Conservation (phyloP, 768 basidiomycete genomes). For the Lentinula edodes region DNA sequence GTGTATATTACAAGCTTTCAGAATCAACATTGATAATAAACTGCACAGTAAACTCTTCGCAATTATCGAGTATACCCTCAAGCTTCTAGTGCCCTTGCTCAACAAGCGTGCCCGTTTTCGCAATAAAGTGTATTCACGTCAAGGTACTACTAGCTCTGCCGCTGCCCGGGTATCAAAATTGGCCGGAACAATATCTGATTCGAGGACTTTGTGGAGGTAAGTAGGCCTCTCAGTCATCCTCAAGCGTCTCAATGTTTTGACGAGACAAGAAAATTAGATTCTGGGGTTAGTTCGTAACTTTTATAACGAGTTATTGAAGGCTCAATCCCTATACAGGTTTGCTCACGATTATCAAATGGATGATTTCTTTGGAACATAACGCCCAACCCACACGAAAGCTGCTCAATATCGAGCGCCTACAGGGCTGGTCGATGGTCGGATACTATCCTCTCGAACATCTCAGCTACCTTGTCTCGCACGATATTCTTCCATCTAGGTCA, state of each 20-base stretch:
- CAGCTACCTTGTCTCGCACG: slow-evolving; percentile 57
- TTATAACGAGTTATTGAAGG: background rate
- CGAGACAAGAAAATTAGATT: slow-evolving; percentile 28
- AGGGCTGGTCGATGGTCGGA: slow-evolving; percentile 73
- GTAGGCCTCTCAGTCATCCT: background rate
- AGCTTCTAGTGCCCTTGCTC: slow-evolving; percentile 63
- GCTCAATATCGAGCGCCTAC: slow-evolving; percentile 73
- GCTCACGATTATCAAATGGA: slow-evolving; percentile 77
- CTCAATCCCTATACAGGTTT: slow-evolving; percentile 39
- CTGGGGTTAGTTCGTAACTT: slow-evolving; percentile 56
- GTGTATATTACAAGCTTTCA: slow-evolving; percentile 9
- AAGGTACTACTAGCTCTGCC: slow-evolving; percentile 44
- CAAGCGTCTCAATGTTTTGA: background rate
- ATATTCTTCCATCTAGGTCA: slow-evolving; percentile 53
- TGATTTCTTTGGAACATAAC: slow-evolving; percentile 66
- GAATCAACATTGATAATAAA: background rate
- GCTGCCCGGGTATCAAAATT: slow-evolving; percentile 52
- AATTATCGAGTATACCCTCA: slow-evolving; percentile 71
- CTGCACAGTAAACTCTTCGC: slow-evolving; percentile 64
- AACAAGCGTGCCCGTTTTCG: slow-evolving; percentile 65
- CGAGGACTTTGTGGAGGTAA: slow-evolving; percentile 57
- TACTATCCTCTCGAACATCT: slow-evolving; percentile 81
- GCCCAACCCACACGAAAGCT: slow-evolving; percentile 66
- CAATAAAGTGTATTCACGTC: slow-evolving; percentile 54
- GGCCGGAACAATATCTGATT: slow-evolving; percentile 53